Conservation (phyloP, 805 yeast genomes). For the Metschnikowia proteae region DNA sequence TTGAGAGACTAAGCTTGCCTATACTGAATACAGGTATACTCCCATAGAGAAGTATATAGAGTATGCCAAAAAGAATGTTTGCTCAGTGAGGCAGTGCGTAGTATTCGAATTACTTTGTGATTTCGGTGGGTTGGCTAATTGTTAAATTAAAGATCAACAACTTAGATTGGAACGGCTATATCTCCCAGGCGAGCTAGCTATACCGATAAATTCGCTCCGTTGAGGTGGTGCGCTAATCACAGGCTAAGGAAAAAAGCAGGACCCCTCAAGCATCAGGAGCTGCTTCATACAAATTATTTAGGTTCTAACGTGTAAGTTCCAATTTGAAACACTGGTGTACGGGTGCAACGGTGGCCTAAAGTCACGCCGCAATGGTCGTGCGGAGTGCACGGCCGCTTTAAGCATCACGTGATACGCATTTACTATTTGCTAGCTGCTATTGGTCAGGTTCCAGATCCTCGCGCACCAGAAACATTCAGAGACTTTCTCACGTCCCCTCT, state of each 20-base stretch:
- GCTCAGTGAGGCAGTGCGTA: too few relatives aligned
- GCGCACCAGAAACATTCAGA: constrained; percentile 1
- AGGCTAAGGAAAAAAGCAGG: too few relatives aligned
- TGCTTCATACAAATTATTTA: too few relatives aligned
- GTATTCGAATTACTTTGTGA: too few relatives aligned
- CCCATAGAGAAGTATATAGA: background rate
- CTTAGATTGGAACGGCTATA: too few relatives aligned
- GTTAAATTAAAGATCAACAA: too few relatives aligned
- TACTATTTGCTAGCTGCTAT: constrained; percentile 7
- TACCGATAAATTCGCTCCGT: too few relatives aligned
- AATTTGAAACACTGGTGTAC: background rate
- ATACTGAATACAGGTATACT: constrained; percentile 1
- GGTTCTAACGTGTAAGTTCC: background rate
- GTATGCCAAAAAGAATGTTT: background rate
- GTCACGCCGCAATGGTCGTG: background rate
- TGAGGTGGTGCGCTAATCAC: too few relatives aligned
- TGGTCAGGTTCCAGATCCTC: constrained; percentile 7
- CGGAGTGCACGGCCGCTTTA: background rate
- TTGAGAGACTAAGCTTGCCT: background rate
- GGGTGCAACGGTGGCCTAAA: background rate
- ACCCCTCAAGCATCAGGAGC: too few relatives aligned
- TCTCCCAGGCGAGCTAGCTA: too few relatives aligned
- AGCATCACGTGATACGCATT: background rate
- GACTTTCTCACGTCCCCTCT: background rate
- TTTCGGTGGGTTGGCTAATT: too few relatives aligned